Percentiles rank a stretch among this genome's conserved stretches.
phyloP scores from a whole-genome alignment of 2,329 filamentous ascomycete genomes.

The Penicillium brevicompactum region DNA sequence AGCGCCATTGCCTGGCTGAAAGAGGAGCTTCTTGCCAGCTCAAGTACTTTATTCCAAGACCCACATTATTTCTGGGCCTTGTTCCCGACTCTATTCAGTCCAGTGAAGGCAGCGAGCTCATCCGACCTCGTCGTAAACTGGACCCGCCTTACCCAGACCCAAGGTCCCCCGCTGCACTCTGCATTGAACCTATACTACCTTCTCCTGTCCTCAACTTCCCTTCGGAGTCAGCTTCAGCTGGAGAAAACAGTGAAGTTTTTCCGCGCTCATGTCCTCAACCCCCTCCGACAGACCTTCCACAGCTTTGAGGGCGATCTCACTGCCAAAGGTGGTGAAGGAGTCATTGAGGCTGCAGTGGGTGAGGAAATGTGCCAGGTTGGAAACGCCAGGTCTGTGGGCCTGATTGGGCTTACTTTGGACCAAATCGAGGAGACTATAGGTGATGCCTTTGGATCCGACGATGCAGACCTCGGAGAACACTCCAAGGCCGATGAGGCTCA shows the following conservation, averaged over 20 bases:
- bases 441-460: conserved; percentile 32
- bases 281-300: conserved; percentile 34
- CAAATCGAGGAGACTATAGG: conserved; percentile 38
- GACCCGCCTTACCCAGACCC: conserved; percentile 53
- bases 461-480: conserved; percentile 30
- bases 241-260: conserved; percentile 37
- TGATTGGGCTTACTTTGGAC: conserved; percentile 35
- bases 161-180: conserved; percentile 54
- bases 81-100: conserved; percentile 55
- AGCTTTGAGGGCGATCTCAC: conserved; percentile 35
- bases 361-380: conserved; percentile 37
- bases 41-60: conserved; percentile 36
- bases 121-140: conserved; percentile 44
- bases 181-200: conserved; percentile 63
- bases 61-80: conserved; percentile 44
- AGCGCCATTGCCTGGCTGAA: conserved; percentile 64
- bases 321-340: conserved; percentile 39
- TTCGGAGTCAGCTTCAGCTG: conserved; percentile 53
- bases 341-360: conserved; percentile 37
- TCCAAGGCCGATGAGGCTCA: conserved; percentile 33
- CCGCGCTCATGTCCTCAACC: conserved; percentile 34
- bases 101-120: conserved; percentile 45
- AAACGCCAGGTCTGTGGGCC: conserved; percentile 37
- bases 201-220: conserved; percentile 51
- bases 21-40: conserved; percentile 52